A percentile compares a stretch with the other conserved stretches of the same genome.
phyloP scores from a whole-genome alignment of 768 basidiomycete species.

The Leccinum longicurvipes region DNA sequence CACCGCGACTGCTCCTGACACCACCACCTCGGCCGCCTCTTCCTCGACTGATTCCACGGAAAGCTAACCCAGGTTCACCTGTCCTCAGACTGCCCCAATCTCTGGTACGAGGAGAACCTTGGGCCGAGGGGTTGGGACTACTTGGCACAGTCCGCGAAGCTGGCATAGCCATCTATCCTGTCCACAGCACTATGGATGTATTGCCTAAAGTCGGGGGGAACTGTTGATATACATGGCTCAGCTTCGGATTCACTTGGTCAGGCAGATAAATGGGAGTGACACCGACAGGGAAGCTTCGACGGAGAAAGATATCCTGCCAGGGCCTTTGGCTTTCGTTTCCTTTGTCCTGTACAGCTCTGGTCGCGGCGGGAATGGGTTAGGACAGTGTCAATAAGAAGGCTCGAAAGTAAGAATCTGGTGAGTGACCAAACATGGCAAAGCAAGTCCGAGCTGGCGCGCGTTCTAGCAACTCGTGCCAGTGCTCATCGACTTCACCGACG shows the following conservation, averaged over 20 bases:
- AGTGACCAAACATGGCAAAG: constrained; percentile 33
- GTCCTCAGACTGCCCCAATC: constrained; percentile 41
- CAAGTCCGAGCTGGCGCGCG: constrained; percentile 10
- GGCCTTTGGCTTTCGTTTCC: background rate
- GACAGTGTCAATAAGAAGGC: background rate
- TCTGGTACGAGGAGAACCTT: constrained; percentile 31
- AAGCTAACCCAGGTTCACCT: constrained; percentile 48
- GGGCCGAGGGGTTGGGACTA: constrained; percentile 28
- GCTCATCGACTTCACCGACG: background rate
- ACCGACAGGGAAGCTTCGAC: constrained; percentile 13
- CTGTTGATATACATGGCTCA: constrained; percentile 15
- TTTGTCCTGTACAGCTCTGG: background rate
- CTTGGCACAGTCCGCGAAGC: constrained; percentile 28
- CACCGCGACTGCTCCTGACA: constrained; percentile 23
- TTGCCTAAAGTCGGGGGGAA: background rate
- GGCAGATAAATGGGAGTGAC: background rate
- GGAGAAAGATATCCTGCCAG: background rate
- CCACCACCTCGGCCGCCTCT: constrained; percentile 36
- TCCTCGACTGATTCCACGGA: constrained; percentile 40
- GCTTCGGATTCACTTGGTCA: constrained; percentile 1
- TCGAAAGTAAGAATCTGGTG: background rate
- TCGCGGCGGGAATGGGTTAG: background rate
- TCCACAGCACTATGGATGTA: background rate
- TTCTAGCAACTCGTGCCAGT: background rate
- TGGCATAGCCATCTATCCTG: constrained; percentile 42